phyloP scores from a whole-genome alignment of 352 stramenopile genomes.

The Phytophthora sansomeana region DNA sequence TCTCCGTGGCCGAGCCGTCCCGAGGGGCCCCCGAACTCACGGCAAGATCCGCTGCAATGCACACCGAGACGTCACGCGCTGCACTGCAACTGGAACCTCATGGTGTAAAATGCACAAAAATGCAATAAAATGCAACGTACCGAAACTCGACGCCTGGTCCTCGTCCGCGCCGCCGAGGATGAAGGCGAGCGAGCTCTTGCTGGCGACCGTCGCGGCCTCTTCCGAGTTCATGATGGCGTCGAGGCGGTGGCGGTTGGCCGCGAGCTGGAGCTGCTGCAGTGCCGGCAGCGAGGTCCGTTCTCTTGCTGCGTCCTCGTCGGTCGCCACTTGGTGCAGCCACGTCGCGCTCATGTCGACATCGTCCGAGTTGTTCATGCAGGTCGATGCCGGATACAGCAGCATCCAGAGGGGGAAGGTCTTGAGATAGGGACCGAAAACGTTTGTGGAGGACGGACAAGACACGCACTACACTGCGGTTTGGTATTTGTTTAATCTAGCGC shows the following conservation, averaged over 20 bases:
- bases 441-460: slow-evolving; percentile 1
- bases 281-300: slow-evolving; percentile 9
- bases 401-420: slow-evolving; percentile 31
- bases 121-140: slow-evolving; percentile 34
- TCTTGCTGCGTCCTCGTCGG: slow-evolving; percentile 11
- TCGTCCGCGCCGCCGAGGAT: slow-evolving; percentile 49
- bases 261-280: slow-evolving; percentile 20
- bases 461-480: slow-evolving; percentile 26
- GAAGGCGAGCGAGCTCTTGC: slow-evolving; percentile 57
- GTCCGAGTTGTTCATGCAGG: slow-evolving; percentile 45
- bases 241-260: slow-evolving; percentile 29
- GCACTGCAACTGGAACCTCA: slow-evolving; percentile 8
- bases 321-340: slow-evolving; percentile 22
- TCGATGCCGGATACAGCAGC: slow-evolving; percentile 25
- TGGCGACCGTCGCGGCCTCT: slow-evolving; percentile 21
- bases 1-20: slow-evolving; percentile 24
- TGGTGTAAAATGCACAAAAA: not conserved
- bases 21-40: slow-evolving; percentile 16
- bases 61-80: not conserved
- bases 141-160: slow-evolving; percentile 34
- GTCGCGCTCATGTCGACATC: slow-evolving; percentile 37
- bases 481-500: slow-evolving; percentile 27
- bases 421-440: slow-evolving; percentile 38
- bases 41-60: slow-evolving; percentile 33
- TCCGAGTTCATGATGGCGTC: slow-evolving; percentile 45